phyloP scores from a whole-genome alignment of 2,329 filamentous ascomycete genomes.

The Anthostomella pinea region DNA sequence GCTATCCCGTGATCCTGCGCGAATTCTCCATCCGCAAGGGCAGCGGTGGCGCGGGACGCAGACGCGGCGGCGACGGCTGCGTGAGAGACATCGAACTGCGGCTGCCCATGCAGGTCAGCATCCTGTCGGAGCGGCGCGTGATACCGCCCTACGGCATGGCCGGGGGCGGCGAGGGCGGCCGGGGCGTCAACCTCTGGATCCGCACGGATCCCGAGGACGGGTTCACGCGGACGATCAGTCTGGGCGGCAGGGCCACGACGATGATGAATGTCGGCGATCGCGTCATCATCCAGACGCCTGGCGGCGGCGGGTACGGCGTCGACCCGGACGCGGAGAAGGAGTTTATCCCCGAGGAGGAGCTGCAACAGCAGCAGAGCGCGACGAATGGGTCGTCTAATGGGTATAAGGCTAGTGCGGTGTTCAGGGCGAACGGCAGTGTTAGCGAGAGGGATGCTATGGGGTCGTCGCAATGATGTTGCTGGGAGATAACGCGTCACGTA shows the following conservation, averaged over 20 bases:
- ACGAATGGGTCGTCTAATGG: conserved; percentile 1
- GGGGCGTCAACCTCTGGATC: conserved; percentile 69
- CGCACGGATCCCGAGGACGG: conserved; percentile 15
- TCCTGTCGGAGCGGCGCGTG: conserved; percentile 67
- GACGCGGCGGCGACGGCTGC: conserved; percentile 64
- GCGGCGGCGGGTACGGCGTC: conserved; percentile 50
- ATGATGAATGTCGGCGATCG: conserved; percentile 56
- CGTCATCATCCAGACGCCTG: conserved; percentile 59
- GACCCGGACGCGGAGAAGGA: conserved; percentile 8
- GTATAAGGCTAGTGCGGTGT: not conserved
- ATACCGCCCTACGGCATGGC: conserved; percentile 69
- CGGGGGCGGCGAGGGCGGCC: conserved; percentile 63
- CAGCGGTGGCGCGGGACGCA: conserved; percentile 57
- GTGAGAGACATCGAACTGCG: conserved; percentile 70
- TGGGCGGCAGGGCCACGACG: conserved; percentile 60
- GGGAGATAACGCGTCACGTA: no score
- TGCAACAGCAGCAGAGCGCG: not conserved
- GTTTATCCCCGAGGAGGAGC: conserved; percentile 6
- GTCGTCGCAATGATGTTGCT: conserved; percentile 1
- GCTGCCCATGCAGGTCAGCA: conserved; percentile 66
- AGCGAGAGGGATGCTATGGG: conserved; percentile 8
- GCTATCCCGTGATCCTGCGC: conserved; percentile 65
- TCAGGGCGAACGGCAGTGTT: conserved; percentile 5
- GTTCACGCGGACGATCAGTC: conserved; percentile 43
- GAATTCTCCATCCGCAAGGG: conserved; percentile 59